These are phyloP conservation scores for Guillardia theta DNA, from an alignment of 78 protist genomes.

Conservation along the genomic window DNA sequence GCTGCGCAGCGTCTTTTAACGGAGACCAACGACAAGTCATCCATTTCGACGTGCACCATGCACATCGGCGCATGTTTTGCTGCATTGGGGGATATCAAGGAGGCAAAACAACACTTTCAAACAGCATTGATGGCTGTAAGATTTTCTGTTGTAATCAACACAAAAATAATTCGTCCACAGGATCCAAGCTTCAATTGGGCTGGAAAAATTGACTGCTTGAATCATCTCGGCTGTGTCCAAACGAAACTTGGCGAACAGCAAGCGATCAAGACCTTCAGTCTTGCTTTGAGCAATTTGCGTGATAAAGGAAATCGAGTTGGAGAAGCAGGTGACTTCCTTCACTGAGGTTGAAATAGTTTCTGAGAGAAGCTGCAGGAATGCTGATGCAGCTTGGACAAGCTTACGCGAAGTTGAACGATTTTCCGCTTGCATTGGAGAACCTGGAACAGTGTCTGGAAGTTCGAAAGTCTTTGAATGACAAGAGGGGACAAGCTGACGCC, in stretches of 20 bases:
- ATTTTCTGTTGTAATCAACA: too few species aligned
- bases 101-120: not conserved
- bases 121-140: conserved; percentile 11
- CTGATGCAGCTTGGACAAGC: conserved; percentile 32
- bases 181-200: not conserved
- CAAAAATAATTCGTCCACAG: not conserved
- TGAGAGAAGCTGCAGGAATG: not conserved
- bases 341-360: too few species aligned
- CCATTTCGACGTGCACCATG: not conserved
- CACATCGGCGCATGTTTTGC: conserved; percentile 1
- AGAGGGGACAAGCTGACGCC: conserved; percentile 29
- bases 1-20: not conserved
- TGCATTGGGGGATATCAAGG: not conserved
- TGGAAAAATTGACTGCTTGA: not conserved
- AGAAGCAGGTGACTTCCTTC: too few species aligned
- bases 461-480: not conserved
- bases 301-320: not conserved
- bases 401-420: not conserved
- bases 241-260: not conserved
- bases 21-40: conserved; percentile 9
- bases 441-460: not conserved
- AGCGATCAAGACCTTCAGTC: not conserved
- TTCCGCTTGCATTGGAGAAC: not conserved
- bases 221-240: not conserved
- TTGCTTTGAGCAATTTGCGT: not conserved